Conservation (phyloP, 31 red algal species). For the Asparagopsis taxiformis region DNA sequence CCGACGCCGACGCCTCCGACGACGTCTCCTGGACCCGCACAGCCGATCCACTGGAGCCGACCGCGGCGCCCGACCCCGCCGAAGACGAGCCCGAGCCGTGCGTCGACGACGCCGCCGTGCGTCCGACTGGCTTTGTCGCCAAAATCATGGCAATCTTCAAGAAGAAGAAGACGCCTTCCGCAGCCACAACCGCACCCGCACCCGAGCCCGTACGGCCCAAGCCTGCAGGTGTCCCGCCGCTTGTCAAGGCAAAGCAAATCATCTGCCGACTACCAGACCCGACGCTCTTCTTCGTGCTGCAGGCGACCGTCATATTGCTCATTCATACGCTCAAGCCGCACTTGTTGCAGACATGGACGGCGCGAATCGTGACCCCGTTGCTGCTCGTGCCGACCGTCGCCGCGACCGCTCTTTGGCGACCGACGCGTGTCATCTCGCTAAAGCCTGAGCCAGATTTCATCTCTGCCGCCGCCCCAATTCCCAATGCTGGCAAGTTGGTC, state of each 20-base stretch:
- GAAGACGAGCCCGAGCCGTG: neutral
- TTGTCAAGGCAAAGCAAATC: neutral
- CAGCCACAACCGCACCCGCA: neutral
- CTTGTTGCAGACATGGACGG: constrained; percentile 34
- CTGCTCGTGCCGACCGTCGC: constrained; percentile 32
- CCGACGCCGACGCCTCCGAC: neutral
- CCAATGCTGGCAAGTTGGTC: constrained; percentile 46
- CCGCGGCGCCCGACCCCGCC: neutral
- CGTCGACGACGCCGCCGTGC: neutral
- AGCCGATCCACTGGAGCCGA: neutral
- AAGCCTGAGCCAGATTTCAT: neutral
- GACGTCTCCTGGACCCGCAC: neutral
- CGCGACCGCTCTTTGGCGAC: constrained; percentile 39
- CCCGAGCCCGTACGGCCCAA: neutral
- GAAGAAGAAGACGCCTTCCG: neutral
- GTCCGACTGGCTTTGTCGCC: neutral
- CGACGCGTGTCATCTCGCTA: constrained; percentile 26
- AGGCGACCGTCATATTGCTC: constrained; percentile 25
- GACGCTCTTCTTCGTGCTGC: constrained; percentile 29
- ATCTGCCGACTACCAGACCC: constrained; percentile 55
- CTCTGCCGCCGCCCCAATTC: constrained; percentile 31
- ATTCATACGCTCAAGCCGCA: constrained; percentile 33
- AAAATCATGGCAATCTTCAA: neutral
- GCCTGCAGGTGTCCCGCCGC: neutral
- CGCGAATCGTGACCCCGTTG: constrained; percentile 25